Percentiles rank a stretch among this genome's conserved stretches.
phyloP scores from a whole-genome alignment of 2,329 filamentous ascomycete species.

The Epicoccum sorghinum region DNA sequence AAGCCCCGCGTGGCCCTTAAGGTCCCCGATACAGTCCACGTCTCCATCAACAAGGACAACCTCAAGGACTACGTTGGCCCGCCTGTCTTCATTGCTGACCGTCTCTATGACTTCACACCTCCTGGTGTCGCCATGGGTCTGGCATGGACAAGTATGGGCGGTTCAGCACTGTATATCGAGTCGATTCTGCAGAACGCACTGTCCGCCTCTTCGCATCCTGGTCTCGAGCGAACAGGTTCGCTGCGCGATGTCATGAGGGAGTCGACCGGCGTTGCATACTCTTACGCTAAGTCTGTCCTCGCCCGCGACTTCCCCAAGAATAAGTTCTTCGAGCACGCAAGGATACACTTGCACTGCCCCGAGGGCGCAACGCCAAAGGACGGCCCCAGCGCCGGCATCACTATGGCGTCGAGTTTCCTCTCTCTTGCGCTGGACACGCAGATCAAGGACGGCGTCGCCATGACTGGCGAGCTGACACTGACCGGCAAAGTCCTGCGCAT shows the following conservation, averaged over 20 bases:
- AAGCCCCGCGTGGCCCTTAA: constrained; percentile 75
- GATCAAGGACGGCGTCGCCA: constrained; percentile 86
- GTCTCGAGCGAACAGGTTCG: constrained; percentile 91
- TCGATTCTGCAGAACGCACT: constrained; percentile 89
- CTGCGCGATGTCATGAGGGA: constrained; percentile 98
- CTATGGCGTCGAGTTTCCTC: constrained; percentile 93
- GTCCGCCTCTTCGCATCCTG: constrained; percentile 73
- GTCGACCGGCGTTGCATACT: constrained; percentile 92
- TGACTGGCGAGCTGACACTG: constrained; percentile 97
- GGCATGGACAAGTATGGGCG: constrained; percentile 97
- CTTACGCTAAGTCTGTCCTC: constrained; percentile 89
- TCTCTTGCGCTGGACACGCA: constrained; percentile 80
- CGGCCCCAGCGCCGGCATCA: constrained; percentile 80
- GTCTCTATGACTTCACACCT: constrained; percentile 91
- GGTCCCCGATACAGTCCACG: constrained; percentile 85
- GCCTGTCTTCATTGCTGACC: constrained; percentile 92
- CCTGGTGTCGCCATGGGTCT: constrained; percentile 97
- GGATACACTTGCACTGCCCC: constrained; percentile 93
- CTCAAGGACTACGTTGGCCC: constrained; percentile 97
- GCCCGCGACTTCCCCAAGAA: constrained; percentile 86
- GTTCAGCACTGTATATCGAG: constrained; percentile 95
- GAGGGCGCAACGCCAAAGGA: constrained; percentile 97
- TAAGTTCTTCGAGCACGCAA: constrained; percentile 93
- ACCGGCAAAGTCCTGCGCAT: constrained; percentile 97
- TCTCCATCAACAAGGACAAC: constrained; percentile 85